Conservation (phyloP, 345 rosid species). For the Aquilaria yunnanensis region DNA sequence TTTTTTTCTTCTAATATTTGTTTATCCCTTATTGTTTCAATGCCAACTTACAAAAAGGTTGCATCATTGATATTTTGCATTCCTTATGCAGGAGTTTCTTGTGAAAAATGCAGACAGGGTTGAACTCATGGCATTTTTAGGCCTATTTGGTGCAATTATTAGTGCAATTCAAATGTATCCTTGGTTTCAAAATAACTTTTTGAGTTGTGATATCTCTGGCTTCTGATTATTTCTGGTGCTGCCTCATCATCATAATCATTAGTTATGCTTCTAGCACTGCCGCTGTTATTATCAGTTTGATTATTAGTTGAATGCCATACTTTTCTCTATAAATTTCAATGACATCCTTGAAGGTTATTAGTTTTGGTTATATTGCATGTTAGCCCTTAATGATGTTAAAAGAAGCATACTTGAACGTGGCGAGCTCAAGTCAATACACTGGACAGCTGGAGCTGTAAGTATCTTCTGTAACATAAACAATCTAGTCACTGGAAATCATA, state of each 20-base stretch:
- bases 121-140: slow-evolving; percentile 59
- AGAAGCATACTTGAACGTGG: slow-evolving; percentile 53
- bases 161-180: slow-evolving; percentile 67
- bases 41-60: too few relatives aligned
- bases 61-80: not conserved
- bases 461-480: slow-evolving; percentile 1
- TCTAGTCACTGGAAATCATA: too few relatives aligned
- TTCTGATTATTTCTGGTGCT: too few relatives aligned
- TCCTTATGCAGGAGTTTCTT: slow-evolving; percentile 33
- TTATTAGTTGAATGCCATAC: too few relatives aligned
- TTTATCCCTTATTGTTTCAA: too few relatives aligned
- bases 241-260: too few relatives aligned
- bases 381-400: slow-evolving; percentile 29
- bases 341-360: not conserved
- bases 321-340: too few relatives aligned
- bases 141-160: slow-evolving; percentile 50
- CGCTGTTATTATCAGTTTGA: too few relatives aligned
- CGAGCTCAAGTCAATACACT: slow-evolving; percentile 46
- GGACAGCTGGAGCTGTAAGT: slow-evolving; percentile 61
- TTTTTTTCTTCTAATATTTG: too few relatives aligned
- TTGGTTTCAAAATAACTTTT: not conserved
- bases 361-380: not conserved
- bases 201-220: too few relatives aligned
- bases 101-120: slow-evolving; percentile 56
- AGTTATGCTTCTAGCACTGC: too few relatives aligned